Base-by-base conservation (phyloP, 345 rosid species). In the Sisymbrium irio region DNA sequence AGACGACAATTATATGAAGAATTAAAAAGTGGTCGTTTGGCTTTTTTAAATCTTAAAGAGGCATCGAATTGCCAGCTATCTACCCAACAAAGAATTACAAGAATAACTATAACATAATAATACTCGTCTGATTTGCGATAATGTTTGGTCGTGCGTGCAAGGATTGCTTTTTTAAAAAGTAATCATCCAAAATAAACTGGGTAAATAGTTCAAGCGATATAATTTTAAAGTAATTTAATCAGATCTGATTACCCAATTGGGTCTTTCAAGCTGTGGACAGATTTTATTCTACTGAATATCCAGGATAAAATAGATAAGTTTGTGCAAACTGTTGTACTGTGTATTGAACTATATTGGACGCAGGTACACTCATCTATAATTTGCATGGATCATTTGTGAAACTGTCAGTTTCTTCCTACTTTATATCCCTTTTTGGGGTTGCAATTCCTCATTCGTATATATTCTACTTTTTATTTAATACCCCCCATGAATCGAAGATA, bases 91-190 rank as follows among this genome's bases (percentile, higher is more conserved):
- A 49, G 17, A 71, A 58, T 65, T 22, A 45, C 12, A 71, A 51
- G 4, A 70, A 63, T 9, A 22, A 36, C 53, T 40, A 57, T n/a
- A 60, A 66, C 27, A 32, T 18, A 71, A 65, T 17, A 27, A 50
- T 71, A 47, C 42, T 58, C 36, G 61, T 59, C 62, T 46, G 65
- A 70, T 70, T 28, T 71, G 68, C 58, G 25, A 72, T 58, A 67
- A 58, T 71, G 73, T 13, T 58, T 65, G 73, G 73, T 71, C 80
- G 80, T 77, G 80, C 80, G 80, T 60, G 80, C 80, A 77, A 77
- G 67, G 73, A 77, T 49, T 71, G 67, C 55, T 49, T n/a, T n/a
- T n/a, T n/a, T 37, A 7, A 20, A 30, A 33, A 0, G 30, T 49
- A 14, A 37, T 41, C 42, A 17, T 62, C 40, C 27, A 14, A 45